Conservation (phyloP, 148 eudicot species). For the Chenopodium formosanum region DNA sequence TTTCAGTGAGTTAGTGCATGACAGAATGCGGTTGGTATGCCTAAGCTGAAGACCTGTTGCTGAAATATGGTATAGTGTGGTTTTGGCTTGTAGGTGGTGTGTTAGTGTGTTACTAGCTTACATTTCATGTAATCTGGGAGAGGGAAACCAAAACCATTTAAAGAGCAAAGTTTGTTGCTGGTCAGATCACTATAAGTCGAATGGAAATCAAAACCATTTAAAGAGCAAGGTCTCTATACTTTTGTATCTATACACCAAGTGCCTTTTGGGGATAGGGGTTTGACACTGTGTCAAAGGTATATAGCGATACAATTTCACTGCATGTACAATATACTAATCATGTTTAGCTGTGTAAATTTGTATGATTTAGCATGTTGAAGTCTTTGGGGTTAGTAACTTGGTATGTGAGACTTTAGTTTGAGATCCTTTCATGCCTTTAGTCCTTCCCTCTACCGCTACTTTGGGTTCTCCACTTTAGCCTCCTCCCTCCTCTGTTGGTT, state of each 20-base stretch:
- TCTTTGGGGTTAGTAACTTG: neutral
- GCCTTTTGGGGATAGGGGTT: neutral
- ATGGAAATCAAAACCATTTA: neutral
- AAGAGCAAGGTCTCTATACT: neutral
- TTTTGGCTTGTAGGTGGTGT: no score
- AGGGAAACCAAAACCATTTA: no score
- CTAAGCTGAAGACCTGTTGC: no score
- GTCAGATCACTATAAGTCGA: neutral
- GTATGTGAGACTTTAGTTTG: neutral
- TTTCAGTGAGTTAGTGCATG: no score
- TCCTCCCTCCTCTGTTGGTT: no score
- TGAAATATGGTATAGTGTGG: no score
- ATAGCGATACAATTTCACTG: neutral
- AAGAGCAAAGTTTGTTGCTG: neutral
- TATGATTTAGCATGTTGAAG: neutral
- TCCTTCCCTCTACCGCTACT: neutral
- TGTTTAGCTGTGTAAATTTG: neutral
- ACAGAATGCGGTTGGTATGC: no score
- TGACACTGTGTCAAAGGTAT: no score
- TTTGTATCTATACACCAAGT: neutral
- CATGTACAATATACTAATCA: neutral
- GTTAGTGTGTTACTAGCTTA: no score
- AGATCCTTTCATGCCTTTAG: neutral
- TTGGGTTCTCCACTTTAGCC: neutral
- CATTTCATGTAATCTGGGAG: no score